Evolutionary conservation across 129 eudicot genomes (phyloP).

Genomic region (Scalesia atractyloides): DNA sequence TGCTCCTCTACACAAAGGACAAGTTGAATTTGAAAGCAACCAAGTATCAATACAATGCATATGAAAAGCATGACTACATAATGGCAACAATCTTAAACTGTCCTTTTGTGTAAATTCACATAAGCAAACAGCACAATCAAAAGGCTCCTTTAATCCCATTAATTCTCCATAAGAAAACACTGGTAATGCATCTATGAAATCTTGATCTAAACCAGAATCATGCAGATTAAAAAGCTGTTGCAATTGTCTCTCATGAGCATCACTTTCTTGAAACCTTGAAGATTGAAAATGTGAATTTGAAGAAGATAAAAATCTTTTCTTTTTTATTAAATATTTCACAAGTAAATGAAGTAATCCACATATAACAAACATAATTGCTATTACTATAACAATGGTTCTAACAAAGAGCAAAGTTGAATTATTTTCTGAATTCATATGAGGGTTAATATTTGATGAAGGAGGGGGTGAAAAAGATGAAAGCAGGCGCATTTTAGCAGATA

Average conservation of each 20-base stretch:
- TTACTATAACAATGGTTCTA: conserved; percentile 46
- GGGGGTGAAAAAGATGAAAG: conserved; percentile 33
- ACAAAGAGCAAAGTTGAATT: conserved; percentile 60
- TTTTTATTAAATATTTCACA: conserved; percentile 53
- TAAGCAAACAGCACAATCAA: conserved; percentile 96
- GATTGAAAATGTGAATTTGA: conserved; percentile 48
- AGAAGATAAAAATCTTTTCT: conserved; percentile 41
- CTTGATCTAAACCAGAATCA: conserved; percentile 88
- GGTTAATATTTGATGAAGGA: conserved; percentile 1
- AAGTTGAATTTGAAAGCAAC: conserved; percentile 87
- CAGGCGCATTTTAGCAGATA: conserved; percentile 47
- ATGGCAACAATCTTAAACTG: conserved; percentile 66
- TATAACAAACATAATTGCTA: conserved; percentile 67
- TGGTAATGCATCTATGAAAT: conserved; percentile 84
- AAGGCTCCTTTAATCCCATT: conserved; percentile 83
- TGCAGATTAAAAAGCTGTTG: conserved; percentile 80
- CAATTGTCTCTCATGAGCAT: conserved; percentile 61
- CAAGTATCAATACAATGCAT: conserved; percentile 91
- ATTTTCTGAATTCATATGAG: conserved; percentile 45
- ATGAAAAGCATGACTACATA: conserved; percentile 97
- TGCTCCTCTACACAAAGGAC: conserved; percentile 91
- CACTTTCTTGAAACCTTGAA: conserved; percentile 58
- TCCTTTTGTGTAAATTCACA: conserved; percentile 83
- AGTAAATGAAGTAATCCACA: conserved; percentile 70
- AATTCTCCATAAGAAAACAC: conserved; percentile 80